Percentiles rank a stretch among this genome's conserved stretches.
These are phyloP conservation scores for Pichia sp. DNA, from an alignment of 1,139 yeast genomes.

Conservation along the genomic window DNA sequence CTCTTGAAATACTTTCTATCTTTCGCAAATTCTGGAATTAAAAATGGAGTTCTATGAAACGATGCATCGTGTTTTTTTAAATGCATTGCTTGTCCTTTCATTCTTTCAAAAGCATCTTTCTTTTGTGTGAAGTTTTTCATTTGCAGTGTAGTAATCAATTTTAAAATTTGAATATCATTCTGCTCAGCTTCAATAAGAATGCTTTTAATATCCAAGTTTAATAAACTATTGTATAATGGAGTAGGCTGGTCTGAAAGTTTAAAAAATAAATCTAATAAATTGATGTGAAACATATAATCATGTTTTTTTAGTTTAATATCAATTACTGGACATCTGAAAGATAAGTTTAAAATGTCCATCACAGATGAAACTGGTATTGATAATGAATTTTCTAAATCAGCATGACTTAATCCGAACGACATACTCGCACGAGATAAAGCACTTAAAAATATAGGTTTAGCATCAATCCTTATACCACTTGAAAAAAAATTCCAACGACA, in stretches of 20 bases:
- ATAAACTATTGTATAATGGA: constrained; percentile 50
- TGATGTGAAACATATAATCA: constrained; percentile 18
- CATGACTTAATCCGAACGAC: constrained; percentile 55
- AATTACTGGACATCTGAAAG: constrained; percentile 38
- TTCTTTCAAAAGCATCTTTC: constrained; percentile 40
- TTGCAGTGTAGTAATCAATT: constrained; percentile 47
- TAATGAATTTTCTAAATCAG: constrained; percentile 70
- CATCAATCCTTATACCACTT: constrained; percentile 51
- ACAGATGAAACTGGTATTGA: constrained; percentile 49
- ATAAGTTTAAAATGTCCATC: constrained; percentile 62
- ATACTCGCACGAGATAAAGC: constrained; percentile 39
- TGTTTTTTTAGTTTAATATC: constrained; percentile 28
- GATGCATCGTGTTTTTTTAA: constrained; percentile 72
- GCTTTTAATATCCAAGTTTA: constrained; percentile 45
- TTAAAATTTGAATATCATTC: constrained; percentile 21
- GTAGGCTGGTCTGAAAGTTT: constrained; percentile 66
- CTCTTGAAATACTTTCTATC: constrained; percentile 38
- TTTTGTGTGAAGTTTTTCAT: constrained; percentile 57
- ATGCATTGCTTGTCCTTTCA: constrained; percentile 56
- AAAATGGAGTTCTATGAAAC: constrained; percentile 69
- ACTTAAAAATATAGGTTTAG: constrained; percentile 43
- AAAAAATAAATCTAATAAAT: constrained; percentile 35
- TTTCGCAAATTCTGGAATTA: constrained; percentile 44
- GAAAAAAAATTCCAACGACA: constrained; percentile 85
- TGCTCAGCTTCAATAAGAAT: constrained; percentile 34